Evolutionary conservation across 116 monocot genomes (phyloP).

Genomic region (Iris pallida): DNA sequence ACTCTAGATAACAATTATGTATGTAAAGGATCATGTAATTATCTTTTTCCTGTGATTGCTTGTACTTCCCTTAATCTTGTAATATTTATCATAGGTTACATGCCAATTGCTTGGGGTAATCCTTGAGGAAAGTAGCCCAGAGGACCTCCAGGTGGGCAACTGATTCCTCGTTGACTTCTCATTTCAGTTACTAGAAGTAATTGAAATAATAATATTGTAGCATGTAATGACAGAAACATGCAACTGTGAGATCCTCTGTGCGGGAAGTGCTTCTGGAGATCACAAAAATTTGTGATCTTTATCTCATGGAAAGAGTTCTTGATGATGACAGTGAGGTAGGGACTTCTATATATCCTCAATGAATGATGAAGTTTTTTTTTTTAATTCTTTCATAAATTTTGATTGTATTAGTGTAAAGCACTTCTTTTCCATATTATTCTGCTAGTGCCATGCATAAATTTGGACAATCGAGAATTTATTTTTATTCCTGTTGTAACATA

Average conservation of each 20-base stretch:
- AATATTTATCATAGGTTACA: conserved; percentile 36
- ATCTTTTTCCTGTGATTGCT: neutral
- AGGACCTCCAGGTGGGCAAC: conserved; percentile 62
- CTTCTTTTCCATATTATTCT: too few relatives aligned
- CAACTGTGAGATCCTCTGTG: conserved; percentile 56
- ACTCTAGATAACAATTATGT: neutral
- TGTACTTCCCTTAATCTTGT: neutral
- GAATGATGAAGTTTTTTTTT: too few relatives aligned
- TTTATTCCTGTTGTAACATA: too few relatives aligned
- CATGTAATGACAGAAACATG: conserved; percentile 42
- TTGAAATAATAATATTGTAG: conserved; percentile 7
- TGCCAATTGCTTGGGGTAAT: conserved; percentile 63
- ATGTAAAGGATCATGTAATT: neutral
- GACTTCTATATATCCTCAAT: too few relatives aligned
- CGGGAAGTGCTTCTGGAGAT: conserved; percentile 59
- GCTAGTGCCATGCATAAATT: too few relatives aligned
- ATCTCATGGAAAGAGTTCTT: conserved; percentile 75
- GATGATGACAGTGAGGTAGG: conserved; percentile 68
- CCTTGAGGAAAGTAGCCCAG: conserved; percentile 60
- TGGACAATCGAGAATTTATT: too few relatives aligned
- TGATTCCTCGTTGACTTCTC: neutral
- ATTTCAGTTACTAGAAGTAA: conserved; percentile 2
- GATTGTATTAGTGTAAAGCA: too few relatives aligned
- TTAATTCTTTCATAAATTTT: too few relatives aligned
- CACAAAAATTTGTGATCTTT: conserved; percentile 62